Evolutionary conservation across 2,329 filamentous ascomycete species (phyloP), one percentile per base, ranked within the genome.

Genomic region (Colletotrichum aenigma): DNA sequence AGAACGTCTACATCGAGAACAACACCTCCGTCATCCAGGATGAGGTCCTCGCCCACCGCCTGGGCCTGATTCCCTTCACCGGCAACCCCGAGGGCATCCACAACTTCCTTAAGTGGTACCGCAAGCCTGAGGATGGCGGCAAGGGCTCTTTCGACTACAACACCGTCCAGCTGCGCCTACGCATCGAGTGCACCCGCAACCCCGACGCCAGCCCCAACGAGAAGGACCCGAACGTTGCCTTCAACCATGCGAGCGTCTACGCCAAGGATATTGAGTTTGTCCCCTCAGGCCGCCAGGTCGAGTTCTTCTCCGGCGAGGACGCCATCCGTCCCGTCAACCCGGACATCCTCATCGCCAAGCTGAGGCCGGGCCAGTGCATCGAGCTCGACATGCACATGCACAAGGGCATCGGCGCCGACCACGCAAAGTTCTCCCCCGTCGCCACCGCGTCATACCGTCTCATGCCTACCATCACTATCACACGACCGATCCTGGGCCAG

Each of bases 21-120:
- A 99, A 99, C 89, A 98, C 96, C 66, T 98, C 95, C 7, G 96
- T 99, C 43, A 97, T 99, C 81, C 96, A 98, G 84, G 97, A 99
- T 83, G 97, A 99, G 88, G 96, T 99, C 6, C 93, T 99, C 67
- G 94, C 96, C 18, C 95, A 97, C 84, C 91, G 97, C 60, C 89
- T 99, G 36, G 97, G 97, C 75, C 91, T 99, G 61, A 94, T 99
- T 70, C 97, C 97, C 21, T 93, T 99, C 79, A 94, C 93, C 78
- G 97, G 95, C 79, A 91, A 92, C 76, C 91, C 93, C 78, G 90
- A 94, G 71, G 96, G 95, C 67, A 88, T 99, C 71, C 88, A 88
- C 74, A 91, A 94, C 80, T 96, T 93, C 88, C 89, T 98, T 87
- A 93, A 93, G 83, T 97, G 94, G 93, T 96, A 92, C 85, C 92